Conservation (phyloP, 2,329 filamentous ascomycete species). For the Penicillium corylophilum region DNA sequence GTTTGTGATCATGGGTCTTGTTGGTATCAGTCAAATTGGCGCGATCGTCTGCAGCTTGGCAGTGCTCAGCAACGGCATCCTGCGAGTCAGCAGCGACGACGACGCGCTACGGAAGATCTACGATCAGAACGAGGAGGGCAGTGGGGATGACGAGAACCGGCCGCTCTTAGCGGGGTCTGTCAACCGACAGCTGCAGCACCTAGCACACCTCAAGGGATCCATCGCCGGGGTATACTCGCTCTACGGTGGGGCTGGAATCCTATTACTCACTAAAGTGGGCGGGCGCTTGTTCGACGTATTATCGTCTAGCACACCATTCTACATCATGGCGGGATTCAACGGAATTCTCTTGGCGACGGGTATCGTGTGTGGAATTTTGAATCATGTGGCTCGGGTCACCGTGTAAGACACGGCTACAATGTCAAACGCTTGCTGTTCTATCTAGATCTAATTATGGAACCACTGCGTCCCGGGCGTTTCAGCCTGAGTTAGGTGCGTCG, state of each 20-base stretch:
- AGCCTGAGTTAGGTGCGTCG: not conserved
- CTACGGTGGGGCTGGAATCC: conserved; percentile 83
- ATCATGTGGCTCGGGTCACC: conserved; percentile 16
- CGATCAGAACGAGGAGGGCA: conserved; percentile 9
- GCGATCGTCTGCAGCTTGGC: conserved; percentile 95
- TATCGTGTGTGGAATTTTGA: conserved; percentile 28
- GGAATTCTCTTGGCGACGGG: conserved; percentile 58
- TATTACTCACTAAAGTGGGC: conserved; percentile 87
- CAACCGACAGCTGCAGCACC: conserved; percentile 30
- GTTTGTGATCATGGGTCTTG: conserved; percentile 73
- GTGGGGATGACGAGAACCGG: conserved; percentile 27
- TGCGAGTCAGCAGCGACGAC: conserved; percentile 43
- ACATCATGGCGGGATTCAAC: conserved; percentile 91
- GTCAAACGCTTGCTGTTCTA: not conserved
- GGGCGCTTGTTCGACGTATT: conserved; percentile 79
- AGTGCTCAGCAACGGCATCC: conserved; percentile 76
- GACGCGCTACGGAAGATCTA: conserved; percentile 17
- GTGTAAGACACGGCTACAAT: not conserved
- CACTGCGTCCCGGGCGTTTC: not conserved
- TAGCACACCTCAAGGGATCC: conserved; percentile 76
- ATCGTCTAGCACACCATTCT: conserved; percentile 79
- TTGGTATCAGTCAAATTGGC: conserved; percentile 92
- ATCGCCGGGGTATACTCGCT: conserved; percentile 94
- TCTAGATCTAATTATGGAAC: not conserved
- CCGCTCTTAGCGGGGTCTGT: conserved; percentile 28